These are phyloP conservation scores for Heterobasidion irregulare DNA, from an alignment of 1,284 basidiomycete species.

Conservation along the genomic window DNA sequence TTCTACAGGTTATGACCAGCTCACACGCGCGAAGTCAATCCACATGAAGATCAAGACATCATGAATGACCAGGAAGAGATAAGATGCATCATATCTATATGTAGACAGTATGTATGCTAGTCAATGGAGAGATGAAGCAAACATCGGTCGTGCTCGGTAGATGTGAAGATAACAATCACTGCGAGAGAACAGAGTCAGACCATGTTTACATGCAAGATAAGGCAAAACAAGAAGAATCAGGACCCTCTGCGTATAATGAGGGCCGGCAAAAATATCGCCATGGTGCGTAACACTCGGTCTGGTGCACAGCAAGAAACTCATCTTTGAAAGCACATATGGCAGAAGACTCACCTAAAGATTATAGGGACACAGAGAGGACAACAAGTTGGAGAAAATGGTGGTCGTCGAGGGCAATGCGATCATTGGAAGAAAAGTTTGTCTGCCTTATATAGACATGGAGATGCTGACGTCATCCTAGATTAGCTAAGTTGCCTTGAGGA, in stretches of 20 bases:
- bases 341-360: not conserved
- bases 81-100: not conserved
- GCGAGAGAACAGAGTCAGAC: not conserved
- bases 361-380: too few relatives aligned
- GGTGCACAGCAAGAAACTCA: conserved; percentile 12
- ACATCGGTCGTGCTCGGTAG: not conserved
- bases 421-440: too few relatives aligned
- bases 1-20: conserved; percentile 64
- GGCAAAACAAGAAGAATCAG: conserved; percentile 6
- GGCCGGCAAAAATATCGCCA: conserved; percentile 13
- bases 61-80: not conserved
- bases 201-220: too few relatives aligned
- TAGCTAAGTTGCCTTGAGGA: not conserved
- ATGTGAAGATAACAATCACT: not conserved
- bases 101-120: not conserved
- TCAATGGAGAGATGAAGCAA: too few relatives aligned
- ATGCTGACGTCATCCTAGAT: not conserved
- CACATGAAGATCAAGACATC: conserved; percentile 64
- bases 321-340: conserved; percentile 3
- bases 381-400: too few relatives aligned
- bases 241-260: conserved; percentile 14
- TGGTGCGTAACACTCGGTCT: conserved; percentile 12
- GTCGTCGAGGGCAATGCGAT: too few relatives aligned
- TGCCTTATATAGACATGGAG: not conserved
- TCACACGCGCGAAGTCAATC: conserved; percentile 71